Evolutionary conservation across 2,329 filamentous ascomycete species (phyloP).

Genomic region (Dactylellina haptotyla): DNA sequence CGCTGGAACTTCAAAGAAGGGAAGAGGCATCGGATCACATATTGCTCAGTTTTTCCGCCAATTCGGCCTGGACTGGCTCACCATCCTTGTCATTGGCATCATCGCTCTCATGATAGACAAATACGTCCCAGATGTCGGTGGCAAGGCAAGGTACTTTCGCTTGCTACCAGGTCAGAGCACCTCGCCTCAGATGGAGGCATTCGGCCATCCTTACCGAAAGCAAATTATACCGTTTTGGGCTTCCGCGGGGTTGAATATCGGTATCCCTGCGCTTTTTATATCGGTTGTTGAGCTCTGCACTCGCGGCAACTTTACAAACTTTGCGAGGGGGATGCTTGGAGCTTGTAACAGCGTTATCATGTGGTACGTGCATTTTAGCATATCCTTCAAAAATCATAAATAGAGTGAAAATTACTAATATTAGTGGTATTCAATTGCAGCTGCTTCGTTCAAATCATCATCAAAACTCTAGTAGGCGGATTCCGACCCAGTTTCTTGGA

Average conservation of each 20-base stretch:
- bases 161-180: slow-evolving; percentile 37
- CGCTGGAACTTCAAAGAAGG: background rate
- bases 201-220: slow-evolving; percentile 38
- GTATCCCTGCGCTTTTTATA: slow-evolving; percentile 41
- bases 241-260: slow-evolving; percentile 32
- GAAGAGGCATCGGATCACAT: background rate
- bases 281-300: slow-evolving; percentile 23
- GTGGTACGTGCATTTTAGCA: slow-evolving; percentile 10
- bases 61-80: slow-evolving; percentile 33
- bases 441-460: slow-evolving; percentile 39
- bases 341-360: slow-evolving; percentile 39
- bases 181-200: slow-evolving; percentile 39
- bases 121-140: slow-evolving; percentile 45
- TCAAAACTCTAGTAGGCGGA: slow-evolving; percentile 37
- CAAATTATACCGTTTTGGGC: slow-evolving; percentile 48
- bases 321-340: slow-evolving; percentile 33
- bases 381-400: background rate
- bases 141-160: slow-evolving; percentile 38
- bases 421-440: background rate
- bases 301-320: slow-evolving; percentile 20
- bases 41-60: slow-evolving; percentile 5
- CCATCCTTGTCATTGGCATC: slow-evolving; percentile 33
- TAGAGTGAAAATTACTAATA: background rate
- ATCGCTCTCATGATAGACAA: slow-evolving; percentile 48
- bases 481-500: slow-evolving; percentile 35